Evolutionary conservation across 768 basidiomycete genomes (phyloP), one percentile per base, ranked within the genome.

Genomic region (Leccinum subgranulosum): DNA sequence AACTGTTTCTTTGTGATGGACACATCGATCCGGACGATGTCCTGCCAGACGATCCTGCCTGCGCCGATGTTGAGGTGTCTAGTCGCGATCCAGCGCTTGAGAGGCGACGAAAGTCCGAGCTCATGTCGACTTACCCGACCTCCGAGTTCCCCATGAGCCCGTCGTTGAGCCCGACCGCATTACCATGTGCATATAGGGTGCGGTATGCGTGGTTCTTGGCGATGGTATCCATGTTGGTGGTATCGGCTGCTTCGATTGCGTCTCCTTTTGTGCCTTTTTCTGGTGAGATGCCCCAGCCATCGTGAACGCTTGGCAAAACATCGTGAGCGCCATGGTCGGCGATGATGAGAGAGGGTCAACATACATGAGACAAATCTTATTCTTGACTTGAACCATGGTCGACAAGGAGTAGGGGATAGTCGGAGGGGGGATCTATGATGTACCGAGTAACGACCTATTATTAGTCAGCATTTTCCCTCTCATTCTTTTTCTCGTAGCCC

Each of bases 81-180:
- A 59, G n/a, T 57, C 4, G 46, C 11, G 46, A 43, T 15, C 41
- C 10, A 0, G 41, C 11, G n/a, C 19, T 41, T 2, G n/a, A 8
- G 45, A 21, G 23, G 17, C 11, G 21, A 17, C 11, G 23, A 23
- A 2, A 3, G 21, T n/a, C 21, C 19, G 27, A 58, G 31, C 21
- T 9, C 23, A 50, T 31, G 39, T 41, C 5, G 6, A 76, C 90
- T 57, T 67, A 94, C 92, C 94, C 95, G 61, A 97, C 94, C 76
- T 98, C 94, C 3, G 94, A 96, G 77, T 98, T 96, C 15, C 94
- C 95, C 95, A 98, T 98, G 54, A 97, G 82, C 0, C 94, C 95
- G 46, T 97, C 95, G 65, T 80, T 92, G 54, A 98, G 79, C 1
- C 94, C 94, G 6, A 97, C 95, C 6, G 94, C 88, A n/a, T 91